Evolutionary conservation across 768 basidiomycete genomes (phyloP), one percentile per base, ranked within the genome.

Genomic region (Chalciporus piperatus): DNA sequence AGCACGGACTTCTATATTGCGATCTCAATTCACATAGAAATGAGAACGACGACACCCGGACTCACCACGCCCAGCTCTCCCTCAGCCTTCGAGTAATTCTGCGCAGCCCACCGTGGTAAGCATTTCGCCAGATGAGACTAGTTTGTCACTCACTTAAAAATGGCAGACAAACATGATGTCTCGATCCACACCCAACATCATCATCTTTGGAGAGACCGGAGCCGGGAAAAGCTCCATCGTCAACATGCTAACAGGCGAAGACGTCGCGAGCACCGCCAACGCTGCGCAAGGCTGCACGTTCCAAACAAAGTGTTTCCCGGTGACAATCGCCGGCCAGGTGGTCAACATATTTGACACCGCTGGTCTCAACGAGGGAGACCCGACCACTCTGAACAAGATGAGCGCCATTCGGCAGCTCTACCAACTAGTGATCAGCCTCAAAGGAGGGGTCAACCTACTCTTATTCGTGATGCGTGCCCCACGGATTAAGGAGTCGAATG

Each of bases 391-490:
- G 16, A 23, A 43, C 16, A 41, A 50, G n/a, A 22, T 42, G 41
- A 50, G 47, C 4, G 60, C 54, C 11, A 43, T 63, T 11, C 39
- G 22, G 13, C 27, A 59, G 23, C 50, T 59, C 9, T 61, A 61
- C 42, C 14, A 52, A 17, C 61, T 74, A 12, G 51, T 73, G 41
- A 48, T 55, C 17, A 56, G 42, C 12, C 57, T 72, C 16, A 12
- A 52, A 8, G 63, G 51, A 11, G 70, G 72, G 11, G 55, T 73
- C 19, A 67, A 52, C 52, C 64, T 74, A 14, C 65, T 74, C 3
- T 52, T 73, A 4, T 72, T 62, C 46, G 61, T 62, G 41, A 65
- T 72, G 59, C 62, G 66, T 13, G 67, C 58, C 2, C 66, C 71
- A 1, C 56, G 57, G 38, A 53, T 51, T 19, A 60, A 51, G 28